These are phyloP conservation scores for Babesia bovis DNA, from an alignment of 169 alveolate species.

Conservation along the genomic window DNA sequence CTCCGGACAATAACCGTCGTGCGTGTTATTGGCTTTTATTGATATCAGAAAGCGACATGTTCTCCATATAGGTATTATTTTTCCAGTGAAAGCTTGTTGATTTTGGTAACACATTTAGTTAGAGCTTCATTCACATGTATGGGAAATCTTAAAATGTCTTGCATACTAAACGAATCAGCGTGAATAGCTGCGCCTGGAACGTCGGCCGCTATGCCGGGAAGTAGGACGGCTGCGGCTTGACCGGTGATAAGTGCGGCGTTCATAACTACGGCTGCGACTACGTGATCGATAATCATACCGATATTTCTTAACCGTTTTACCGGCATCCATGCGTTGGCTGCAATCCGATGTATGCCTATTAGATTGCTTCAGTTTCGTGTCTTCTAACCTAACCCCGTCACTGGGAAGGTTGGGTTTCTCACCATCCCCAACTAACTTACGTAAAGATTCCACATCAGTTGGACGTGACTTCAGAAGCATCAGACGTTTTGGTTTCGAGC, in stretches of 20 bases:
- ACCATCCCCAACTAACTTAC: background rate
- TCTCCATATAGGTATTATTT: too few relatives aligned
- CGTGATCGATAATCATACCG: conserved; percentile 10
- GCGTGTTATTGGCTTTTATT: too few relatives aligned
- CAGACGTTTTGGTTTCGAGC: conserved; percentile 50
- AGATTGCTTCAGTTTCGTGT: background rate
- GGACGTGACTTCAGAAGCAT: conserved; percentile 59
- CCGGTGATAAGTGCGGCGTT: conserved; percentile 2
- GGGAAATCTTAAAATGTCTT: too few relatives aligned
- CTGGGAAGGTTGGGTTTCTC: background rate
- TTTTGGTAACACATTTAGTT: too few relatives aligned
- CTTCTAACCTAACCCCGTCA: background rate
- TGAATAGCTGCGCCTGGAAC: background rate
- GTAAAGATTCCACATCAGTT: conserved; percentile 16
- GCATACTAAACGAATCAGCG: too few relatives aligned
- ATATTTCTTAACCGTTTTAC: too few relatives aligned
- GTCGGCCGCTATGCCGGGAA: background rate
- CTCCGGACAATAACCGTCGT: too few relatives aligned
- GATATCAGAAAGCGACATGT: too few relatives aligned
- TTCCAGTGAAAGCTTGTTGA: too few relatives aligned
- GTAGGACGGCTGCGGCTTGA: background rate
- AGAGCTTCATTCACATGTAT: too few relatives aligned
- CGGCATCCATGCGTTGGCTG: too few relatives aligned
- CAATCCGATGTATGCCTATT: background rate
- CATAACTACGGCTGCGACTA: background rate